Conservation (phyloP, 2,329 filamentous ascomycete species). For the Fusarium cicatricum region DNA sequence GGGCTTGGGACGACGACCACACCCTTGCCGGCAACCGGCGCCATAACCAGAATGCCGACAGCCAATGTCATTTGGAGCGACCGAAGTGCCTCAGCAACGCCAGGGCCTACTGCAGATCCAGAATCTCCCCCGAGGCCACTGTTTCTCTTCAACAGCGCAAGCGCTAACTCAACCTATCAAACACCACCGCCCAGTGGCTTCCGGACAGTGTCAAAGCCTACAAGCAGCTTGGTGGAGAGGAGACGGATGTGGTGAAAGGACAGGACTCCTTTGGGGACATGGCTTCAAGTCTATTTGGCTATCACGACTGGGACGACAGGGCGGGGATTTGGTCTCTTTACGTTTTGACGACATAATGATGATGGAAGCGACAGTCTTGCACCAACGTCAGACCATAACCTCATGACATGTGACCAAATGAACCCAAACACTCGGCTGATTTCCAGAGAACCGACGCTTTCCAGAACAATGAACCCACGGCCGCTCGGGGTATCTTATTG, state of each 20-base stretch:
- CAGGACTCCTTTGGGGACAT: conserved; percentile 8
- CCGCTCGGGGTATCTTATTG: no score
- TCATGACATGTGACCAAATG: not conserved
- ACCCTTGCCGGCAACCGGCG: not conserved
- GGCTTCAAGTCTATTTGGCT: not conserved
- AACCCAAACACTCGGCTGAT: not conserved
- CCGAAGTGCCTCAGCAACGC: conserved; percentile 7
- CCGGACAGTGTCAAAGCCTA: conserved; percentile 36
- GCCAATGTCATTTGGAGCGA: conserved; percentile 1
- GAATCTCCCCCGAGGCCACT: conserved; percentile 2
- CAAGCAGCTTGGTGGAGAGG: conserved; percentile 28
- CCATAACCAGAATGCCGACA: conserved; percentile 2
- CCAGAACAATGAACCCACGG: no score
- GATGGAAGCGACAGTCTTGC: not conserved
- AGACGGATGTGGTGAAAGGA: conserved; percentile 5
- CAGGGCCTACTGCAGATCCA: not conserved
- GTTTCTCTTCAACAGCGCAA: not conserved
- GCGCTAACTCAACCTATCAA: conserved; percentile 11
- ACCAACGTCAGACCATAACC: not conserved
- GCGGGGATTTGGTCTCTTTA: conserved; percentile 3
- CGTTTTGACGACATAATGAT: conserved; percentile 21
- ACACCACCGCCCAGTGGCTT: conserved; percentile 33
- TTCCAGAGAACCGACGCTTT: no score
- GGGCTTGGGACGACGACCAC: not conserved
- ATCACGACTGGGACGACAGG: not conserved